phyloP scores from a whole-genome alignment of 495 filamentous ascomycete genomes.

The Penicillium macrosclerotiorum region DNA sequence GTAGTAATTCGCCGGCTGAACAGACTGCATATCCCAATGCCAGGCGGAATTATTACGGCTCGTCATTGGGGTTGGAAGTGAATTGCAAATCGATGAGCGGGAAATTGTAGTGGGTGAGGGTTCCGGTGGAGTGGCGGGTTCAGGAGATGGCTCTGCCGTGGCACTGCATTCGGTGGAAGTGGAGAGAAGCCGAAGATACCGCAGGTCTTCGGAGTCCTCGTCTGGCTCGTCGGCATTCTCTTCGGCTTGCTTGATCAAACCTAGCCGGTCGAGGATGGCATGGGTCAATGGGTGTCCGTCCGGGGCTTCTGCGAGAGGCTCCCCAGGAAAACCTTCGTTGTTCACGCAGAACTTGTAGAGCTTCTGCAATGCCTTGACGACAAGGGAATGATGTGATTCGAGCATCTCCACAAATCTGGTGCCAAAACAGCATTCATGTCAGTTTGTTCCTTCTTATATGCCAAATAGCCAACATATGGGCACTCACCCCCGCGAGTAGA shows the following conservation, averaged over 20 bases:
- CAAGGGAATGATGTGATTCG: conserved; percentile 45
- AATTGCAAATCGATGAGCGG: conserved; percentile 12
- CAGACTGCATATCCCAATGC: conserved; percentile 37
- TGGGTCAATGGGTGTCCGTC: conserved; percentile 47
- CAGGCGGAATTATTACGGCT: conserved; percentile 18
- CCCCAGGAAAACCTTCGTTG: conserved; percentile 48
- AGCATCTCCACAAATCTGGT: conserved; percentile 49
- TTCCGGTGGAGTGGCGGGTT: conserved; percentile 39
- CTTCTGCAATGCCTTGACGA: conserved; percentile 45
- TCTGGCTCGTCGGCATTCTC: conserved; percentile 38
- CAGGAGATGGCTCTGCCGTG: conserved; percentile 42
- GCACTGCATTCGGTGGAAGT: conserved; percentile 42
- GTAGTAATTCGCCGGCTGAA: conserved; percentile 26
- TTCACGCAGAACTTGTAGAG: conserved; percentile 45
- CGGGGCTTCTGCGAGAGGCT: conserved; percentile 39
- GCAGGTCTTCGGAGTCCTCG: conserved; percentile 39
- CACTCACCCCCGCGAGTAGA: conserved; percentile 49
- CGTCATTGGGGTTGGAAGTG: conserved; percentile 22
- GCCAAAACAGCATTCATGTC: too few relatives aligned
- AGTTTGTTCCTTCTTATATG: too few relatives aligned
- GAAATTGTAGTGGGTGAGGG: conserved; percentile 25
- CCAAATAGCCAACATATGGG: too few relatives aligned
- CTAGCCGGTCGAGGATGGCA: conserved; percentile 45
- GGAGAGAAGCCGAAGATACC: conserved; percentile 38
- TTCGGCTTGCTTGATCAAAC: conserved; percentile 50